Percentiles rank a stretch among this genome's conserved stretches.
Evolutionary conservation across 768 basidiomycete genomes (phyloP).

Genomic region (Postia placenta): DNA sequence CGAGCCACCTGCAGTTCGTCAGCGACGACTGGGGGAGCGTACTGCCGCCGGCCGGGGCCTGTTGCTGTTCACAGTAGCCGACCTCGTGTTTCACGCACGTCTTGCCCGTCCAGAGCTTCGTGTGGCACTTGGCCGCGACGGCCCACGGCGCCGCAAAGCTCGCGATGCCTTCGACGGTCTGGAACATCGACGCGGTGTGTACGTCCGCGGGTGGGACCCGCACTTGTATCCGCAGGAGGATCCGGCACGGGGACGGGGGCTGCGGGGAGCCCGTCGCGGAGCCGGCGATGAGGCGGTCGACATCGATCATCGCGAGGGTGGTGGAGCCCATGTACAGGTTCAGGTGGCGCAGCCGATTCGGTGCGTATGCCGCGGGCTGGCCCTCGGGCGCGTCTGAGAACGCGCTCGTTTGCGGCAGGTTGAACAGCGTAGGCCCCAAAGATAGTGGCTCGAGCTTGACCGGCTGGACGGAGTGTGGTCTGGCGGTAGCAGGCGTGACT

Average conservation of each 20-base stretch:
- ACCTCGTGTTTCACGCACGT: conserved; percentile 48
- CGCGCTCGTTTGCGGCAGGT: conserved; percentile 15
- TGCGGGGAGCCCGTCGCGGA: conserved; percentile 25
- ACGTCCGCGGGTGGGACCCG: conserved; percentile 49
- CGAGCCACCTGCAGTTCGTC: conserved; percentile 64
- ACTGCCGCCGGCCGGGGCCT: conserved; percentile 14
- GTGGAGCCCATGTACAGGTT: conserved; percentile 64
- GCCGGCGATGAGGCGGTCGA: conserved; percentile 42
- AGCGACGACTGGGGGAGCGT: conserved; percentile 60
- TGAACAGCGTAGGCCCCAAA: conserved; percentile 20
- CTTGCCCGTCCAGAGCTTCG: conserved; percentile 49
- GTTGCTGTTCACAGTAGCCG: conserved; percentile 41
- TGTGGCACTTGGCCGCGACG: conserved; percentile 54
- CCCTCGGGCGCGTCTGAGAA: conserved; percentile 10
- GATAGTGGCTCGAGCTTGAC: conserved; percentile 24
- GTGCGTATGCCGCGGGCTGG: conserved; percentile 10
- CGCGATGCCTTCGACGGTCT: conserved; percentile 58
- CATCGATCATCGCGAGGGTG: conserved; percentile 52
- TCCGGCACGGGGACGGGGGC: conserved; percentile 30
- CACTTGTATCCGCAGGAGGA: conserved; percentile 52
- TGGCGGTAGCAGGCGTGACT: conserved; percentile 9
- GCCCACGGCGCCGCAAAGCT: conserved; percentile 49
- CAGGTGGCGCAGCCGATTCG: conserved; percentile 34
- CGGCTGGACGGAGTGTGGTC: conserved; percentile 7
- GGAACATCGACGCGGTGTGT: conserved; percentile 47